A percentile compares a stretch with the other conserved stretches of the same genome.
Conservation (phyloP, 192 early-diverging fungal genomes). For the Phlyctochytrium arcticum region DNA sequence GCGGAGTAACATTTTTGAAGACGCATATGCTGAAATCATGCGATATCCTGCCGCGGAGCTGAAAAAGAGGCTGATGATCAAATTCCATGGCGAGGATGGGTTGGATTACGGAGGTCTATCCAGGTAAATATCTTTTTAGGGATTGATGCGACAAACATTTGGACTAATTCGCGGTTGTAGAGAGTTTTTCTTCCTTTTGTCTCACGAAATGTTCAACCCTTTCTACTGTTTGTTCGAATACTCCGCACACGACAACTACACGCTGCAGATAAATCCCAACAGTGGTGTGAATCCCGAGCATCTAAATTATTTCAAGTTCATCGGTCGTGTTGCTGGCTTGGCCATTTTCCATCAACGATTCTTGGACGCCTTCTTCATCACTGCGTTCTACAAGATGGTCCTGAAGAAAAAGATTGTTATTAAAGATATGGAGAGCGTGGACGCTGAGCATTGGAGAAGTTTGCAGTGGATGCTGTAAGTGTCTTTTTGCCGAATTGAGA, state of each 20-base stretch:
- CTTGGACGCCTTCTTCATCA: slow-evolving; percentile 94
- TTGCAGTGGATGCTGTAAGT: slow-evolving; percentile 86
- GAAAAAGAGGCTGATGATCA: slow-evolving; percentile 97
- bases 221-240: slow-evolving; percentile 95
- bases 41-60: slow-evolving; percentile 82
- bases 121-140: slow-evolving; percentile 42
- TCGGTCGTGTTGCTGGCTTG: slow-evolving; percentile 92
- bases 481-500: neutral
- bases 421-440: slow-evolving; percentile 91
- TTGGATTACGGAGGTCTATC: slow-evolving; percentile 98
- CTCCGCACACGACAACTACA: slow-evolving; percentile 97
- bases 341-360: slow-evolving; percentile 97
- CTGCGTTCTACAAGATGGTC: slow-evolving; percentile 96
- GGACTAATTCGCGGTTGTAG: slow-evolving; percentile 29
- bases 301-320: slow-evolving; percentile 97
- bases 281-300: slow-evolving; percentile 95
- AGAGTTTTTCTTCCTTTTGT: slow-evolving; percentile 97
- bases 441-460: slow-evolving; percentile 86
- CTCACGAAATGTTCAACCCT: slow-evolving; percentile 99
- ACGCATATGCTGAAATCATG: slow-evolving; percentile 95
- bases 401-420: slow-evolving; percentile 83
- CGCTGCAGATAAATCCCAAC: slow-evolving; percentile 95
- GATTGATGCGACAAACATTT: neutral
- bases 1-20: slow-evolving; percentile 88
- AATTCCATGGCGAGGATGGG: slow-evolving; percentile 98